These are phyloP conservation scores for Penicillium antarcticum DNA, from an alignment of 495 filamentous ascomycete species.

Conservation along the genomic window DNA sequence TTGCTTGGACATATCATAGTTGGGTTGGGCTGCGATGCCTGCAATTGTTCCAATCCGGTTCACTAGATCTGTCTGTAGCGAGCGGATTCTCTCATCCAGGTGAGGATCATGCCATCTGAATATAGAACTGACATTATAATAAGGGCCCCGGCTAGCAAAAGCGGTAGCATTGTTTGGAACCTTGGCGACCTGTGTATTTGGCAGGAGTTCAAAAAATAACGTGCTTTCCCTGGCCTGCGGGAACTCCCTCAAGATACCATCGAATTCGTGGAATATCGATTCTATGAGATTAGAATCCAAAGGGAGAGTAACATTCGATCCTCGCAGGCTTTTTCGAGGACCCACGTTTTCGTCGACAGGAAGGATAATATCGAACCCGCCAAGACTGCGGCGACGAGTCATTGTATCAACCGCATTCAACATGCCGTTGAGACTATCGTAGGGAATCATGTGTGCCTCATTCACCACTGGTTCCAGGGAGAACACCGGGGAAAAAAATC, in stretches of 20 bases:
- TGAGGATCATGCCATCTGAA: constrained; percentile 10
- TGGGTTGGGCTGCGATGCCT: not conserved
- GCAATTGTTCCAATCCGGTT: constrained; percentile 1
- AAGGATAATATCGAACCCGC: constrained; percentile 9
- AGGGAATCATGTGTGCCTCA: constrained; percentile 23
- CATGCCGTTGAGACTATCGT: constrained; percentile 11
- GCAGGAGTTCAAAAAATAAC: constrained; percentile 15
- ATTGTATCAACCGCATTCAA: not conserved
- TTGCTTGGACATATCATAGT: too few relatives aligned
- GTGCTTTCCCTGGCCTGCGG: constrained; percentile 5
- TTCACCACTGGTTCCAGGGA: constrained; percentile 20
- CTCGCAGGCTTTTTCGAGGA: too few relatives aligned
- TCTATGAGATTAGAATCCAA: constrained; percentile 9
- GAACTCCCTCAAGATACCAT: not conserved
- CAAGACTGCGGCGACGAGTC: not conserved
- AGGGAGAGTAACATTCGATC: too few relatives aligned
- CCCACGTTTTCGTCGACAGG: not conserved
- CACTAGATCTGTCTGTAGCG: constrained; percentile 3
- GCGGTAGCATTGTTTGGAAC: constrained; percentile 10
- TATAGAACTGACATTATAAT: constrained; percentile 14
- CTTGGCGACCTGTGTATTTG: constrained; percentile 5
- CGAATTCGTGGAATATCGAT: constrained; percentile 12
- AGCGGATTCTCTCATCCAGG: constrained; percentile 4
- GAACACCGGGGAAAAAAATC: constrained; percentile 31
- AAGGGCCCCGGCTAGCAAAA: constrained; percentile 16